Base-by-base conservation (phyloP, 1,284 basidiomycete species). In the Vanrija humicola region DNA sequence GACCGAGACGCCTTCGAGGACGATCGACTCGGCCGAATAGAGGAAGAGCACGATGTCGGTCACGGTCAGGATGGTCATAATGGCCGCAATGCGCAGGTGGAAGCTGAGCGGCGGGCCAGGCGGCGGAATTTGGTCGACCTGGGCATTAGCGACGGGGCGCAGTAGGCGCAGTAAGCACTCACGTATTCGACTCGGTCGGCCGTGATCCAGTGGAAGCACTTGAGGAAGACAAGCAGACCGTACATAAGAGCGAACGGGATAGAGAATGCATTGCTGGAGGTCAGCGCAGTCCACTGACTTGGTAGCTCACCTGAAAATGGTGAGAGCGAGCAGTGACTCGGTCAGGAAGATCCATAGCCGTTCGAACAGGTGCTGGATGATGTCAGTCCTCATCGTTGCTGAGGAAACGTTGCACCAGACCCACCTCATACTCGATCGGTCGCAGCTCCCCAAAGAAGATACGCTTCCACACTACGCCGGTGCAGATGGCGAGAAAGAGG, bases 121-220 rank as follows among this genome's bases (percentile, higher is more conserved):
- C 71, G 90, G 88, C 29, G 90, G 86, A 53, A 89, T 81, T 79
- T 99, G 96, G 69, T 98, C 96, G 89, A 99, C 97, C 92, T 96
- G 69, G 5, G 44, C 34, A 28, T 52, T 8, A 46, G 26, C 39
- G n/a, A 9, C 2, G 15, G n/a, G 21, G 21, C 21, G 21, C 21
- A 23, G 6, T 14, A 14, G 46, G 48, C 23, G 46, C 52, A 19
- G 16, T n/a, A n/a, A 5, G 10, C 1, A 80, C 86, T 63, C 64
- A 94, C 93, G 82, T 90, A 94, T 82, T 98, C 96, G 50, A 98
- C 89, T 43, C 96, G 84, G 72, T 98, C 95, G 3, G 86, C 85
- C 55, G 92, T 84, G 29, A 99, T 83, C 94, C 94, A 98, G 74
- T 99, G 96, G 76, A 98, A 98, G 53, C 90, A 92, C 74, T 98